These are phyloP conservation scores for Gonium pectorale DNA, from an alignment of 139 green algal species.

Conservation along the genomic window DNA sequence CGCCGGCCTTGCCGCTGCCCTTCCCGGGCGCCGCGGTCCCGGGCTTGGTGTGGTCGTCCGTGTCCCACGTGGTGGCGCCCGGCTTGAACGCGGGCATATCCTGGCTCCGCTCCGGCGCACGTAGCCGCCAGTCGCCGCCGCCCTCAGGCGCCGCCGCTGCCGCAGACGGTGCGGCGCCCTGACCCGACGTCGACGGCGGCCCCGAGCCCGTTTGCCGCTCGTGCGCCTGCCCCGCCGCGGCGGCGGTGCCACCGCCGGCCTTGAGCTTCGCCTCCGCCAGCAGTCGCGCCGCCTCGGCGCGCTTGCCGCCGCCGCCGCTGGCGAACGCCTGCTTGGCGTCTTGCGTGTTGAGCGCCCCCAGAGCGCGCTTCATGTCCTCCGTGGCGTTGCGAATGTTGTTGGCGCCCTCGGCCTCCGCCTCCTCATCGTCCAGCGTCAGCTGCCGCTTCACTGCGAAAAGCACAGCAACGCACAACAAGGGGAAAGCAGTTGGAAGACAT, in stretches of 20 bases:
- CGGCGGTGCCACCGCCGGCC: slow-evolving; percentile 2
- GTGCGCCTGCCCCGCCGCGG: not conserved
- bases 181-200: not conserved
- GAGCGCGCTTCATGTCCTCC: slow-evolving; percentile 83
- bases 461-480: too few species aligned
- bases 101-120: slow-evolving; percentile 52
- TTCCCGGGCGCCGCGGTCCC: not conserved
- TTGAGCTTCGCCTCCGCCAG: slow-evolving; percentile 75
- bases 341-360: slow-evolving; percentile 67
- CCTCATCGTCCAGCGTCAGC: slow-evolving; percentile 50
- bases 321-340: slow-evolving; percentile 56
- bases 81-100: slow-evolving; percentile 80
- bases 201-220: slow-evolving; percentile 17
- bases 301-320: slow-evolving; percentile 65
- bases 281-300: slow-evolving; percentile 65
- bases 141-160: not conserved
- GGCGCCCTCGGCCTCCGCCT: slow-evolving; percentile 38
- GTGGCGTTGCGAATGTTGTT: slow-evolving; percentile 63
- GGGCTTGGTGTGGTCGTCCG: slow-evolving; percentile 68
- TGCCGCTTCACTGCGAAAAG: slow-evolving; percentile 28
- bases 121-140: slow-evolving; percentile 70
- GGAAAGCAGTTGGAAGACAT: too few species aligned
- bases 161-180: not conserved
- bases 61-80: slow-evolving; percentile 90
- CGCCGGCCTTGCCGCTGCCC: not conserved